Base-by-base conservation (phyloP, 352 stramenopile species). In the Peronospora farinosa region DNA sequence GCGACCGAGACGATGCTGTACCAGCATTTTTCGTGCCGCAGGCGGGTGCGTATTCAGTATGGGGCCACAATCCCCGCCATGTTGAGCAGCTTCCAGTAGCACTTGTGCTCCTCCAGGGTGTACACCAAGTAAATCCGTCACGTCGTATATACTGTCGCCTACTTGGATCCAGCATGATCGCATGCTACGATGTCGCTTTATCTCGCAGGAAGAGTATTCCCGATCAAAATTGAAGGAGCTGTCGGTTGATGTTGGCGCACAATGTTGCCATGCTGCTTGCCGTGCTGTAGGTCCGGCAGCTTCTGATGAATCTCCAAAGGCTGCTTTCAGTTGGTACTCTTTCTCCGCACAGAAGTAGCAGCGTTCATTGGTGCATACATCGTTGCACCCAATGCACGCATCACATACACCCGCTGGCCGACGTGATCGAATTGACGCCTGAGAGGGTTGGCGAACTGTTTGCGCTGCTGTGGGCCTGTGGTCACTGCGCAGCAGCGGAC, bases 111-210 rank as follows among this genome's bases (percentile, higher is more conserved):
- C 92, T 4, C 89, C 92, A 8, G 91, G 88, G 63, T 98, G 91
- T 0, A 77, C 74, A 7, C 63, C 57, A 19, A 97, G 74, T 53
- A 96, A 83, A 19, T 86, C 69, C 1, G 91, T 97, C 16, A 92
- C 88, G 63, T 98, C 89, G 54, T 95, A 97, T 16, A 97, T 82
- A 40, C 71, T 67, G 32, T 79, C 72, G n/a, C 86, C 78, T 8
- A 87, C 74, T 9, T 97, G 59, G 38, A 97, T 77, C 93, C 93
- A 98, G 50, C 86, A 95, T 11, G 88, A 97, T 1, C 73, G 69
- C 19, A 67, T 51, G 7, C 54, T 81, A 49, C 84, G 78, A 51
- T 97, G 92, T 15, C 84, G 76, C 25, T 65, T 60, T 16, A 97
- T 63, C 63, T 98, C 84, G 41, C 86, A 96, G 27, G 86, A 89